Evolutionary conservation across 768 basidiomycete species (phyloP).

Genomic region (Phylloporus sp.): DNA sequence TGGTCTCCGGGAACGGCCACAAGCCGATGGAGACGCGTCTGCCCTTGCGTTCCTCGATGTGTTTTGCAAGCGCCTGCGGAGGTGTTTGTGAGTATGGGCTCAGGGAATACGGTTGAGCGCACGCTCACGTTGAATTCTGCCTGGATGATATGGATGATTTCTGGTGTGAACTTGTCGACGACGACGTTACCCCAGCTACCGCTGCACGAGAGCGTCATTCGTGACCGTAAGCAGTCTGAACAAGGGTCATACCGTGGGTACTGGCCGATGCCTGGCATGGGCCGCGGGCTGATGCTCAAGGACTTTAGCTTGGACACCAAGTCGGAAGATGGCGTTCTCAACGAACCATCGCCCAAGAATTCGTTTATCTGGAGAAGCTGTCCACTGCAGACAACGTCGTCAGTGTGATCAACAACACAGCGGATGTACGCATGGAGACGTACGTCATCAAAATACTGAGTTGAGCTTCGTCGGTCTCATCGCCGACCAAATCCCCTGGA

Average conservation of each 20-base stretch:
- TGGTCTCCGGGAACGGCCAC: slow-evolving; percentile 15
- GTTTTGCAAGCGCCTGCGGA: neutral
- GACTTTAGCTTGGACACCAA: neutral
- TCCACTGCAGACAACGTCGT: neutral
- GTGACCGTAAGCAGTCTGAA: neutral
- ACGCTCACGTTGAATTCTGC: neutral
- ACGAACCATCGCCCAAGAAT: neutral
- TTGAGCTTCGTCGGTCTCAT: neutral
- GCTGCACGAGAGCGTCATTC: neutral
- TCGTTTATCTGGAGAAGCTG: neutral
- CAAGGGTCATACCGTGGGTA: neutral
- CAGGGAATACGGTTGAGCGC: neutral
- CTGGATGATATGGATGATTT: neutral
- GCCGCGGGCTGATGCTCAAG: neutral
- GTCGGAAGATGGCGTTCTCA: neutral
- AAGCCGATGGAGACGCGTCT: slow-evolving; percentile 3
- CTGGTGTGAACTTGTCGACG: slow-evolving; percentile 6
- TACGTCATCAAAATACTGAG: neutral
- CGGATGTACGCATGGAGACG: neutral
- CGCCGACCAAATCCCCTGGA: neutral
- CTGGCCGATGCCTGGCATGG: neutral
- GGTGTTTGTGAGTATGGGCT: neutral
- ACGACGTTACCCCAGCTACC: slow-evolving; percentile 11
- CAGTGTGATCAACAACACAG: no score
- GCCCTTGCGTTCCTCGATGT: neutral